phyloP scores from a whole-genome alignment of 495 filamentous ascomycete genomes.

The Pseudomonodictys pantanalensis region DNA sequence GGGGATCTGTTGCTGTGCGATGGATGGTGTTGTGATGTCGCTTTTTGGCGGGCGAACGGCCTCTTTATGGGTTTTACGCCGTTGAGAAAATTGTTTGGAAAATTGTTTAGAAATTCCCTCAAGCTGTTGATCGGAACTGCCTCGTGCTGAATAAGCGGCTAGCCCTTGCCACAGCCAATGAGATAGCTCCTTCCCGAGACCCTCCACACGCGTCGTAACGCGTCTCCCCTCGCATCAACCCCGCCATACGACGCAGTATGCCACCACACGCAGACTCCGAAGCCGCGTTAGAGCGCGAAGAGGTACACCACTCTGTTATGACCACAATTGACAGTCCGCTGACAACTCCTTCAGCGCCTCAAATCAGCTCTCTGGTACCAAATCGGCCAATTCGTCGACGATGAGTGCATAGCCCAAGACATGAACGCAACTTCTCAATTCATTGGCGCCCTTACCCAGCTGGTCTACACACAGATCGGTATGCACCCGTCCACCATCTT shows the following conservation, averaged over 20 bases:
- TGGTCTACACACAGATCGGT: constrained; percentile 91
- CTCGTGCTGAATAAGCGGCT: too few species aligned
- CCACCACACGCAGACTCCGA: background rate
- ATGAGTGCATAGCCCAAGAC: constrained; percentile 71
- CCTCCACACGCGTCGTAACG: background rate
- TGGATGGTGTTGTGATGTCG: too few species aligned
- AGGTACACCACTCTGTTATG: constrained; percentile 16
- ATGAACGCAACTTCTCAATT: constrained; percentile 93
- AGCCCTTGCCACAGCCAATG: too few species aligned
- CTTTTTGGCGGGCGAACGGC: too few species aligned
- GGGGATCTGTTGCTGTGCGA: too few species aligned
- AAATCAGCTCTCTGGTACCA: constrained; percentile 94
- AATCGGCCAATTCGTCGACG: constrained; percentile 85
- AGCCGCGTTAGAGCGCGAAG: constrained; percentile 8
- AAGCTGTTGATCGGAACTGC: too few species aligned
- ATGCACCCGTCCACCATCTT: constrained; percentile 32
- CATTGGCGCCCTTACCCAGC: constrained; percentile 85
- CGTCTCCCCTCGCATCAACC: constrained; percentile 1
- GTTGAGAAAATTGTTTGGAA: too few species aligned
- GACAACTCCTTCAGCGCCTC: constrained; percentile 59
- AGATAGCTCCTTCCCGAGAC: too few species aligned
- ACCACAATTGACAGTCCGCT: background rate
- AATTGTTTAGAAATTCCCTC: too few species aligned
- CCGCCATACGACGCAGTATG: background rate
- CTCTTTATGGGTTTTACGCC: too few species aligned